These are phyloP conservation scores for Syzygium oleosum DNA, from an alignment of 345 rosid species.

Conservation along the genomic window DNA sequence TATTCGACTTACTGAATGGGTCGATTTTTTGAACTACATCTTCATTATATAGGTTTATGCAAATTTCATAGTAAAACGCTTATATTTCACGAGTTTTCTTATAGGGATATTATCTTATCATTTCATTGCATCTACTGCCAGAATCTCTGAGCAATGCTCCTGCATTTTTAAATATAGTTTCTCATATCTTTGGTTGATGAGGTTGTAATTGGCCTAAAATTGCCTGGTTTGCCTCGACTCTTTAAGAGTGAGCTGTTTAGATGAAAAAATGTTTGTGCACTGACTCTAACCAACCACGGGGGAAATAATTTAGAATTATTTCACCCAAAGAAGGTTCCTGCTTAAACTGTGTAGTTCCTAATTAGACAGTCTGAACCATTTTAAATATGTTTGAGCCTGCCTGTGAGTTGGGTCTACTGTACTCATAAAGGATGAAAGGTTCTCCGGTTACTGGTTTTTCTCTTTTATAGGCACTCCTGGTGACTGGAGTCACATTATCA, in stretches of 20 bases:
- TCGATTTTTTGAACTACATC: neutral
- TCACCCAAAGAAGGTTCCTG: neutral
- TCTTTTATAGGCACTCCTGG: slow-evolving; percentile 13
- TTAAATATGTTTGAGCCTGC: neutral
- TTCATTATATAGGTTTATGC: neutral
- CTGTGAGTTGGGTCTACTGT: neutral
- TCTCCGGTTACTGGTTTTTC: neutral
- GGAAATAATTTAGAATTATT: neutral
- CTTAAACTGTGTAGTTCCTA: neutral
- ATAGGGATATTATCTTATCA: neutral
- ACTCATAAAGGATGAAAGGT: too few species aligned
- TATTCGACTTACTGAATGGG: neutral
- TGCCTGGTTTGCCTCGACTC: neutral
- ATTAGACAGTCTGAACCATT: neutral
- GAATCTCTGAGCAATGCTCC: neutral
- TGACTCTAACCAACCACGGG: neutral
- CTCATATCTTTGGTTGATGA: neutral
- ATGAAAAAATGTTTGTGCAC: neutral
- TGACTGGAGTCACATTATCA: slow-evolving; percentile 22
- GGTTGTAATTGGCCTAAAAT: neutral
- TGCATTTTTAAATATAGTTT: neutral
- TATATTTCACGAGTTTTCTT: neutral
- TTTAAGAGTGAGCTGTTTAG: neutral
- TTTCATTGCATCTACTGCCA: neutral
- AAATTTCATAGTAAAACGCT: neutral